Conservation (phyloP, 371 early-diverging fungal genomes). For the Mortierella sp. region DNA sequence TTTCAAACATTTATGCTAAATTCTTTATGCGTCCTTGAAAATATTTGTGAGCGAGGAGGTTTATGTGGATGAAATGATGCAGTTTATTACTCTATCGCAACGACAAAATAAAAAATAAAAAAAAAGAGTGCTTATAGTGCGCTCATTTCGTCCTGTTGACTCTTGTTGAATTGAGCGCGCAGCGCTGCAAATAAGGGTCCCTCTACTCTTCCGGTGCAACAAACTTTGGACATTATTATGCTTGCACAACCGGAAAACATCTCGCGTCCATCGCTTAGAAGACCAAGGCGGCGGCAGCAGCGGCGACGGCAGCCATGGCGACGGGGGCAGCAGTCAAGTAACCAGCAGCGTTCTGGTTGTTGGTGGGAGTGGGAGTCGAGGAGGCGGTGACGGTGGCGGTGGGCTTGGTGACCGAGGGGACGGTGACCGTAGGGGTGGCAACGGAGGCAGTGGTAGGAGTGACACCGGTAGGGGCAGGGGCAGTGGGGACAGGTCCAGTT, state of each 20-base stretch:
- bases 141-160: not conserved
- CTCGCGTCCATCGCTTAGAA: conserved; percentile 19
- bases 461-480: conserved; percentile 12
- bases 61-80: not conserved
- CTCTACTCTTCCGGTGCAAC: not conserved
- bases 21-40: not conserved
- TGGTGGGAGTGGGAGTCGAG: conserved; percentile 5
- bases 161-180: not conserved
- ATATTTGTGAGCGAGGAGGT: not conserved
- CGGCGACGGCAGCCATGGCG: conserved; percentile 33
- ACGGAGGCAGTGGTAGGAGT: not conserved
- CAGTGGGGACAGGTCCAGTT: conserved; percentile 32
- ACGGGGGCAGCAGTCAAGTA: conserved; percentile 32
- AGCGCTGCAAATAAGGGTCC: not conserved
- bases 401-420: conserved; percentile 24
- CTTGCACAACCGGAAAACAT: not conserved
- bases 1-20: not conserved
- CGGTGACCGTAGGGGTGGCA: conserved; percentile 2
- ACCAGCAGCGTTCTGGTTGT: conserved; percentile 16
- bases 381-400: conserved; percentile 20
- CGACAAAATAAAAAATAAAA: conserved; percentile 14
- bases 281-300: conserved; percentile 31
- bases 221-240: not conserved
- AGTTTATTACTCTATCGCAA: conserved; percentile 12
- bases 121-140: not conserved